A percentile compares a stretch with the other conserved stretches of the same genome.
Conservation (phyloP, 352 stramenopile species). For the Phytopythium mirpurense region DNA sequence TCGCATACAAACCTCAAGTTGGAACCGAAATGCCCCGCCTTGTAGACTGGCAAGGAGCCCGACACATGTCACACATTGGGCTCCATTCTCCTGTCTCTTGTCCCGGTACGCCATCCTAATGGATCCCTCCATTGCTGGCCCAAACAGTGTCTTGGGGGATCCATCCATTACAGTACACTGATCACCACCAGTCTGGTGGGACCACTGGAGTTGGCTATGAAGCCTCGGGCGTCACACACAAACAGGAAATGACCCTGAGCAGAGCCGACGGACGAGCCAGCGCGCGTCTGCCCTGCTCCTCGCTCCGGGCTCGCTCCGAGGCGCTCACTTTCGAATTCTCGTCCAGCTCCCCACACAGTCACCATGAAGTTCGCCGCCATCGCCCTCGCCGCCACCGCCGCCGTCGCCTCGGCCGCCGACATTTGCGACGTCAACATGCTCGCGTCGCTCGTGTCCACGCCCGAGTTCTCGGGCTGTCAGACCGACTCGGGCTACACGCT, state of each 20-base stretch:
- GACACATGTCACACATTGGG: slow-evolving; percentile 4
- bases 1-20: no score
- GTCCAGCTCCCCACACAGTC: slow-evolving; percentile 11
- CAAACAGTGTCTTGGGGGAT: no score
- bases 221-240: no score
- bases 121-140: slow-evolving; percentile 5
- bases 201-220: no score
- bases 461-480: slow-evolving; percentile 18
- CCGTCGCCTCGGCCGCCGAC: slow-evolving; percentile 19
- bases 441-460: slow-evolving; percentile 14
- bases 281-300: background rate
- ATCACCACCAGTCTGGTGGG: no score
- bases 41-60: no score
- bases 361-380: slow-evolving; percentile 28
- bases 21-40: no score
- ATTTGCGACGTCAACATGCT: slow-evolving; percentile 24
- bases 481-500: slow-evolving; percentile 25
- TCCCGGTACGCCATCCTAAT: background rate
- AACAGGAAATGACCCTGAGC: no score
- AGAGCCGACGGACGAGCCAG: slow-evolving; percentile 1
- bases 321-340: slow-evolving; percentile 23
- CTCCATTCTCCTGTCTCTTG: background rate
- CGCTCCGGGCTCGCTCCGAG: background rate
- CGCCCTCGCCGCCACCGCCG: slow-evolving; percentile 9
- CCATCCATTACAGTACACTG: no score